Base-by-base conservation (phyloP, 2,329 filamentous ascomycete genomes). In the Penicillium capsulatum region DNA sequence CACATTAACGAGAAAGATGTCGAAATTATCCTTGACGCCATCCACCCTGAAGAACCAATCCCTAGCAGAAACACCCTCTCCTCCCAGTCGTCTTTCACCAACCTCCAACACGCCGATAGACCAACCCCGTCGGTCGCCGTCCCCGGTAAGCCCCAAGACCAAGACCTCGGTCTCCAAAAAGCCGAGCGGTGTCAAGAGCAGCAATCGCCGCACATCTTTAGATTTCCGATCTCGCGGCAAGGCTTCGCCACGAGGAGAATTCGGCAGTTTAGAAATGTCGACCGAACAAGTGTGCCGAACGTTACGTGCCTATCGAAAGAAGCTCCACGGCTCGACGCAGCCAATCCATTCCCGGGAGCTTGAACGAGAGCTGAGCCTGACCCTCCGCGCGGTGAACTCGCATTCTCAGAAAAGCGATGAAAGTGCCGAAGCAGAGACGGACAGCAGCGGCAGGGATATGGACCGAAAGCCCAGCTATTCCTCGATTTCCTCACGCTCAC, bases 261-360 rank as follows among this genome's bases (percentile, higher is more conserved):
- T 71, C 44, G 70, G 72, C 17, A 71, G 67, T 24, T 47, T 78
- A 8, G 67, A 70, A 7, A 65, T 67, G 46, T 73, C 73, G 2
- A 81, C 76, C 0, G 78, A 81, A 43, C 74, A 76, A 40, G 63
- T 81, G 2, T 76, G 74, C 53, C 72, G 76, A 26, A 75, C 73
- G 5, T 63, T 83, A 3, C 71, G 73, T 31, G 70, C 73, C 0
- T 83, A 80, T 51, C 69, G 78, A 13, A 80, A 79, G 56, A 77
- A 77, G 42, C 66, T 81, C 2, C 66, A 70, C 13, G 66, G 67
- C 4, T 70, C 68, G 17, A 66, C 59, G 1, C 73, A 77, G 15
- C 61, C 59, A 8, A 59, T 79, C 17, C 70, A 76, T 28, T 61
- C 69, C 1, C 69, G 68, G 35, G 77, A 80, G 38, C 63, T 83